phyloP scores from a whole-genome alignment of 768 basidiomycete genomes.

The Collybia sp. region DNA sequence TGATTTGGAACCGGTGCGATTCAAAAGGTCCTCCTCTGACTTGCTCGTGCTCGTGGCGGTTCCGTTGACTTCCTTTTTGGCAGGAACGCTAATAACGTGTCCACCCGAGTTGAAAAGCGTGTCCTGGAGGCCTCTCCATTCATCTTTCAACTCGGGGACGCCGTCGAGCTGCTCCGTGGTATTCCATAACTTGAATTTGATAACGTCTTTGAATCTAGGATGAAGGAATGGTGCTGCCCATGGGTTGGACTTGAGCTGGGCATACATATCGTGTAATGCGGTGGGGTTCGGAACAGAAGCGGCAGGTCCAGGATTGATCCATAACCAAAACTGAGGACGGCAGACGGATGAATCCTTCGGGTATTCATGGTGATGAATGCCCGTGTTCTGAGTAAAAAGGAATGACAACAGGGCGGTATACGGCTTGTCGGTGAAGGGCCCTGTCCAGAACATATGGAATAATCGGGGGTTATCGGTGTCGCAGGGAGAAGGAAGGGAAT shows the following conservation, averaged over 20 bases:
- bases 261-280: conserved; percentile 79
- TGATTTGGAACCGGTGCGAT: conserved; percentile 87
- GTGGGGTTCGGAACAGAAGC: conserved; percentile 76
- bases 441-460: conserved; percentile 97
- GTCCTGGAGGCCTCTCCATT: conserved; percentile 73
- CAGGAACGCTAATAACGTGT: conserved; percentile 59
- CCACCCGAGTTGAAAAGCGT: conserved; percentile 88
- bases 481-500: conserved; percentile 47
- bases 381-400: conserved; percentile 89
- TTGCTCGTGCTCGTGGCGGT: conserved; percentile 31
- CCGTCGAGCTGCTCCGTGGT: conserved; percentile 94
- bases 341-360: conserved; percentile 49
- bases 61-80: conserved; percentile 27
- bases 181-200: conserved; percentile 95
- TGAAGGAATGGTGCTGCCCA: conserved; percentile 94
- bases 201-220: conserved; percentile 80
- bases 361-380: conserved; percentile 54
- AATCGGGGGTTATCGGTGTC: conserved; percentile 73
- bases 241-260: conserved; percentile 69
- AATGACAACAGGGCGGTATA: conserved; percentile 91
- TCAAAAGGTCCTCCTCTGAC: conserved; percentile 50
- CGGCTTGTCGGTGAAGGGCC: conserved; percentile 94
- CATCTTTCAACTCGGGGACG: conserved; percentile 79
- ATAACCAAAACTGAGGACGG: conserved; percentile 90
- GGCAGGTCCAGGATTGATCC: conserved; percentile 95